Percentiles rank a stretch among this genome's conserved stretches.
These are phyloP conservation scores for Aspergillus coremiiformis DNA, from an alignment of 495 filamentous ascomycete species.

Conservation along the genomic window DNA sequence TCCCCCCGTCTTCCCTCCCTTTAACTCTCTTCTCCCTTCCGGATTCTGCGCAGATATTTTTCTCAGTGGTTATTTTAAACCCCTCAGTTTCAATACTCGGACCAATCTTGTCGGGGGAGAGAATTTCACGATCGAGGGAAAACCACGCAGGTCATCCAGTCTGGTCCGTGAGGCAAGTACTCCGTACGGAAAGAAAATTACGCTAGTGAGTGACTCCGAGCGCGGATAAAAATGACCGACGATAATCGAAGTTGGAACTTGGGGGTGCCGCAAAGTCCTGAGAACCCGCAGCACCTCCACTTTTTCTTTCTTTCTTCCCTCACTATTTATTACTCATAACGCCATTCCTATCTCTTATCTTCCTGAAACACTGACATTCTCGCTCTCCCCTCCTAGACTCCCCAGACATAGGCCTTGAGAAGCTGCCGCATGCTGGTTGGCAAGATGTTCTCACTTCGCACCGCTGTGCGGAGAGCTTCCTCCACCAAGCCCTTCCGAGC, in stretches of 20 bases:
- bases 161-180: neutral
- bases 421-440: constrained; percentile 46
- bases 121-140: neutral
- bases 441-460: constrained; percentile 45
- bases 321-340: constrained; percentile 12
- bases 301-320: neutral
- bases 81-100: neutral
- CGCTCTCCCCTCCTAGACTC: constrained; percentile 12
- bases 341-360: neutral
- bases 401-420: constrained; percentile 23
- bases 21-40: neutral
- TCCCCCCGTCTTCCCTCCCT: neutral
- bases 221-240: neutral
- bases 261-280: neutral
- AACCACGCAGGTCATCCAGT: neutral
- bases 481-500: constrained; percentile 39
- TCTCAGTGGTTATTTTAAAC: neutral
- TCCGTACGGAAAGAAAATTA: neutral
- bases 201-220: constrained; percentile 3
- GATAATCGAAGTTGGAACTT: neutral
- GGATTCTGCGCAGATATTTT: neutral
- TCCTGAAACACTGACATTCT: constrained; percentile 3
- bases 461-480: constrained; percentile 46
- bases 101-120: neutral
- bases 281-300: constrained; percentile 1